A percentile compares a stretch with the other conserved stretches of the same genome.
phyloP scores from a whole-genome alignment of 352 stramenopile genomes.

The Halophytophthora polymorphica region DNA sequence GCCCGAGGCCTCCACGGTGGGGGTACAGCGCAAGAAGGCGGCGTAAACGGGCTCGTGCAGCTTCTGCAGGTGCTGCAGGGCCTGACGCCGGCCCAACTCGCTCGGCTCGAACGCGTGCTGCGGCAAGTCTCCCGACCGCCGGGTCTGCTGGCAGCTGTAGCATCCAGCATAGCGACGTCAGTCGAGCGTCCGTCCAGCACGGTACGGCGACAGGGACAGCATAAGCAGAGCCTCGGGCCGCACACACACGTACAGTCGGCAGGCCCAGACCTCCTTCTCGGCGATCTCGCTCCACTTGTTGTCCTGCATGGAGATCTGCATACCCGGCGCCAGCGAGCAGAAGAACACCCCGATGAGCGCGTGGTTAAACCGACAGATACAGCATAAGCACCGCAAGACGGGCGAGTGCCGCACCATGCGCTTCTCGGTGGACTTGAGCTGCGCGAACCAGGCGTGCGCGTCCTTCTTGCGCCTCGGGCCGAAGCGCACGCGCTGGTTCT shows the following conservation, averaged over 20 bases:
- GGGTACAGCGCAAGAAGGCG: slow-evolving; percentile 44
- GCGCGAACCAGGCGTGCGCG: slow-evolving; percentile 63
- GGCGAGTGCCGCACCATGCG: slow-evolving; percentile 71
- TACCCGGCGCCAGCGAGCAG: not conserved
- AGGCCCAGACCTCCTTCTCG: slow-evolving; percentile 73
- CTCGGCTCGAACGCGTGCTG: slow-evolving; percentile 64
- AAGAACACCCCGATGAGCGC: slow-evolving; percentile 2
- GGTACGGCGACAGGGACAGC: not conserved
- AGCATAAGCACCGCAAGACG: too few species aligned
- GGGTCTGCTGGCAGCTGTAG: slow-evolving; percentile 44
- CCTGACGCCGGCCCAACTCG: slow-evolving; percentile 54
- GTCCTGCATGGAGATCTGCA: slow-evolving; percentile 81
- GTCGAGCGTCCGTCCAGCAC: slow-evolving; percentile 3
- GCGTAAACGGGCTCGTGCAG: slow-evolving; percentile 56
- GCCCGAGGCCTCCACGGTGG: slow-evolving; percentile 17
- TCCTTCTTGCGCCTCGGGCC: slow-evolving; percentile 68
- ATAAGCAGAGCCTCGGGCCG: not conserved
- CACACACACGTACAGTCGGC: slow-evolving; percentile 36
- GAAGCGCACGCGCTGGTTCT: slow-evolving; percentile 73
- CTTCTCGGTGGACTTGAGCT: slow-evolving; percentile 85
- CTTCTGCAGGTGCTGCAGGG: slow-evolving; percentile 61
- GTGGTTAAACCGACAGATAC: too few species aligned
- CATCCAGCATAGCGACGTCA: not conserved
- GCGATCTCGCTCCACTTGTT: slow-evolving; percentile 83
- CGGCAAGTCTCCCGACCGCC: slow-evolving; percentile 46